Conservation (phyloP, 2,329 filamentous ascomycete species). For the Fusarium duplospermum region DNA sequence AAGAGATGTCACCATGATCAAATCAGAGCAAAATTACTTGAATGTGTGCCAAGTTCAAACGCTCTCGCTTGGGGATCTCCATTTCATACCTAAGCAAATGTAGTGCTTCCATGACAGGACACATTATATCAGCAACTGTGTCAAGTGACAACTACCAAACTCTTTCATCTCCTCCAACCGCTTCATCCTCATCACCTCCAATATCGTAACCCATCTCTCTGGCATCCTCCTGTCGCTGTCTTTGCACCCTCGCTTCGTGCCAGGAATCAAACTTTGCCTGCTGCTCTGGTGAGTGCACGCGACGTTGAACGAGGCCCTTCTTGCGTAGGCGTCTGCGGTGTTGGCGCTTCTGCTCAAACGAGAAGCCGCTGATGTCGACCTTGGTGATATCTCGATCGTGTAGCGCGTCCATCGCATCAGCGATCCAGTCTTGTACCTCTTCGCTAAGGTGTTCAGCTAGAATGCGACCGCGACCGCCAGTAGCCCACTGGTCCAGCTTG, state of each 20-base stretch:
- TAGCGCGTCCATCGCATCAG: conserved; percentile 60
- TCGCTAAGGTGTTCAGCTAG: conserved; percentile 53
- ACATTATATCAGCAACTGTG: conserved; percentile 1
- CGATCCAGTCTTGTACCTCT: conserved; percentile 59
- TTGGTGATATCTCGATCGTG: conserved; percentile 59
- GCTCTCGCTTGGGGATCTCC: conserved; percentile 28
- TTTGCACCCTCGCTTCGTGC: conserved; percentile 54
- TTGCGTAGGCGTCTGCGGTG: conserved; percentile 64
- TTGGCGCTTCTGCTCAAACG: conserved; percentile 59
- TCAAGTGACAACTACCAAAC: conserved; percentile 33
- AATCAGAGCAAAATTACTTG: conserved; percentile 7
- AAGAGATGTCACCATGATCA: conserved; percentile 32
- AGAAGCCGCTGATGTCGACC: conserved; percentile 57
- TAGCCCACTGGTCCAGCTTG: conserved; percentile 72
- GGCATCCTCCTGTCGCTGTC: conserved; percentile 54
- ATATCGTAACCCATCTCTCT: conserved; percentile 55
- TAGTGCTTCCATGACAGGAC: neutral
- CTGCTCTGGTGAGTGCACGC: conserved; percentile 54
- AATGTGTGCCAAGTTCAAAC: conserved; percentile 17
- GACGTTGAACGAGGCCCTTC: conserved; percentile 54
- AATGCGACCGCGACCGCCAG: conserved; percentile 61
- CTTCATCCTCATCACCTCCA: conserved; percentile 46
- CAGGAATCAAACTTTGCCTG: conserved; percentile 58
- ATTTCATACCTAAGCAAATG: conserved; percentile 32
- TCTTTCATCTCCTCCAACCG: conserved; percentile 46